Conservation (phyloP, 345 rosid genomes). For the Citrus sp. region DNA sequence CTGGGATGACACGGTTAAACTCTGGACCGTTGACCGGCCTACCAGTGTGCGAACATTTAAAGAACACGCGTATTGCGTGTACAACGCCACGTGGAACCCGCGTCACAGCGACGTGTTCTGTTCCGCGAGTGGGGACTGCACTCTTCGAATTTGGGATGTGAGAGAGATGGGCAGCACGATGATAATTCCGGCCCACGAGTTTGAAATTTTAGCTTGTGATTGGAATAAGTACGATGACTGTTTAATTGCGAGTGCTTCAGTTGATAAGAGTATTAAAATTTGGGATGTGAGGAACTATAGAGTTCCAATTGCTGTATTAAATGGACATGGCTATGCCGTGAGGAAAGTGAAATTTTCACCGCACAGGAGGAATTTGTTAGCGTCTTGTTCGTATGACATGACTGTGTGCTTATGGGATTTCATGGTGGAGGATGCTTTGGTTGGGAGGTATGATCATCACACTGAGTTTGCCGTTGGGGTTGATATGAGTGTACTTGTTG, state of each 20-base stretch:
- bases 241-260: slow-evolving; percentile 67
- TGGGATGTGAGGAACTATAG: slow-evolving; percentile 88
- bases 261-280: slow-evolving; percentile 68
- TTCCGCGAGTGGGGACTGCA: slow-evolving; percentile 89
- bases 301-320: slow-evolving; percentile 61
- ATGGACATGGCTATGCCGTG: slow-evolving; percentile 85
- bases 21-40: slow-evolving; percentile 90
- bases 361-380: slow-evolving; percentile 62
- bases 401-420: slow-evolving; percentile 83
- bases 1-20: slow-evolving; percentile 91
- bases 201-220: slow-evolving; percentile 72
- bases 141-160: slow-evolving; percentile 81
- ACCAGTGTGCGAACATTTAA: slow-evolving; percentile 78
- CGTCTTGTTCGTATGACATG: slow-evolving; percentile 90
- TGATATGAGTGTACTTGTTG: slow-evolving; percentile 92
- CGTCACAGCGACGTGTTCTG: slow-evolving; percentile 89
- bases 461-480: slow-evolving; percentile 85
- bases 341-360: slow-evolving; percentile 89
- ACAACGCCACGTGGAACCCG: slow-evolving; percentile 82
- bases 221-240: slow-evolving; percentile 98
- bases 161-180: slow-evolving; percentile 87
- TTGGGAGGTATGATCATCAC: slow-evolving; percentile 83
- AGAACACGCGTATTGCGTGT: slow-evolving; percentile 88
- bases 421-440: slow-evolving; percentile 85
- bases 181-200: slow-evolving; percentile 88